Percentiles rank a stretch among this genome's conserved stretches.
These are phyloP conservation scores for Eucalyptus tenuipes DNA, from an alignment of 345 rosid species.

Conservation along the genomic window DNA sequence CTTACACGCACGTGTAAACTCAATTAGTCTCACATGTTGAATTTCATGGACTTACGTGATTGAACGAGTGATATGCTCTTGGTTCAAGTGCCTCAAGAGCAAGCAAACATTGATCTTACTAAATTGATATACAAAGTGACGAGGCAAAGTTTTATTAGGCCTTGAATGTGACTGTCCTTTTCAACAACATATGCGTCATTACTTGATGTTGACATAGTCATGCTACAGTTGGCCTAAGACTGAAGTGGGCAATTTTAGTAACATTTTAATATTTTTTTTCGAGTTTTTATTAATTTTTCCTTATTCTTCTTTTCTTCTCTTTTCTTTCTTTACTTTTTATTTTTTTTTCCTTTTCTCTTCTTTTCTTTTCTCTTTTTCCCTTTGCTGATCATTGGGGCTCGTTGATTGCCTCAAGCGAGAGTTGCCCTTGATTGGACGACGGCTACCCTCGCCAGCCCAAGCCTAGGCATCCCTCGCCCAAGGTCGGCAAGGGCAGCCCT, in stretches of 20 bases:
- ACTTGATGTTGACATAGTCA: neutral
- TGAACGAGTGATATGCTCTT: neutral
- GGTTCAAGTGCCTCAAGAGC: neutral
- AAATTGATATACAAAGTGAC: neutral
- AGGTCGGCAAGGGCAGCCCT: fast-evolving
- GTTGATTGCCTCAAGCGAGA: fast-evolving
- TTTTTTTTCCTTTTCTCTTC: too few species aligned
- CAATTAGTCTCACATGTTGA: neutral
- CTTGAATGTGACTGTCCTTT: neutral
- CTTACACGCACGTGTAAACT: neutral
- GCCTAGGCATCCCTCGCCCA: too few species aligned
- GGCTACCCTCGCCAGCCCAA: too few species aligned
- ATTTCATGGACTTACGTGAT: neutral
- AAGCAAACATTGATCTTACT: neutral
- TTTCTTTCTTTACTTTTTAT: too few species aligned
- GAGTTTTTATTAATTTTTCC: fast-evolving
- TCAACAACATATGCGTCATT: neutral
- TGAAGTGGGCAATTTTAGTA: fast-evolving
- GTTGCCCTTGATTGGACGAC: too few species aligned
- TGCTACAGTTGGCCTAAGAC: fast-evolving
- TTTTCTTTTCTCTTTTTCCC: too few species aligned
- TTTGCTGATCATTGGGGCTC: fast-evolving
- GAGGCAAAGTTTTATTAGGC: neutral
- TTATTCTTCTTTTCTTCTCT: too few species aligned
- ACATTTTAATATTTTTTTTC: too few species aligned